A percentile compares a stretch with the other conserved stretches of the same genome.
Evolutionary conservation across 441 rosid genomes (phyloP).

Genomic region (Gossypium gossypioides): DNA sequence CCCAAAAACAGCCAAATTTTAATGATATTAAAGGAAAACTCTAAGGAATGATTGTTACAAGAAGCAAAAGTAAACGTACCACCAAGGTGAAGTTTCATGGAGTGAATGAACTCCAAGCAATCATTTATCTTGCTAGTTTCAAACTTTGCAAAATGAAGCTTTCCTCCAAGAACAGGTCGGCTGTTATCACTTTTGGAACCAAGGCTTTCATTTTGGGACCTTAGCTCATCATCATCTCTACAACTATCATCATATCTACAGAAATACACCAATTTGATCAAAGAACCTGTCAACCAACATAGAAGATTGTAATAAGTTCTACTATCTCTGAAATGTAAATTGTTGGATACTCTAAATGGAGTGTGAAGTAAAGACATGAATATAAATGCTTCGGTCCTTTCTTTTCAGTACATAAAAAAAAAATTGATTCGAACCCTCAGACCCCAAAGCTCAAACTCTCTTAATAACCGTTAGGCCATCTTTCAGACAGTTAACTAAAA

Average conservation of each 20-base stretch:
- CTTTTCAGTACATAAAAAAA: background rate
- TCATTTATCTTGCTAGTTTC: conserved; percentile 76
- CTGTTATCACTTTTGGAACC: conserved; percentile 18
- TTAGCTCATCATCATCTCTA: conserved; percentile 20
- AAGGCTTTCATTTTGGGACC: conserved; percentile 23
- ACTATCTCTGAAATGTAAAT: background rate
- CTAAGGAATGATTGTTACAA: background rate
- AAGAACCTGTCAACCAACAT: conserved; percentile 43
- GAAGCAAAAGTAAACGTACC: conserved; percentile 26
- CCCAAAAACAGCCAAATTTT: background rate
- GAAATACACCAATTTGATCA: conserved; percentile 72
- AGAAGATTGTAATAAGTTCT: background rate
- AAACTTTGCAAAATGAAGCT: conserved; percentile 66
- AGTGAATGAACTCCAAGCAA: conserved; percentile 60
- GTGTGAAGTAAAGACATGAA: background rate
- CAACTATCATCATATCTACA: conserved; percentile 26
- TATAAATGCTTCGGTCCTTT: background rate
- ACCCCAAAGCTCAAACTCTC: background rate
- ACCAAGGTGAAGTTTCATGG: conserved; percentile 42
- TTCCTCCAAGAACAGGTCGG: conserved; percentile 35
- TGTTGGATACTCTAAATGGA: background rate
- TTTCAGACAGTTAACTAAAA: background rate
- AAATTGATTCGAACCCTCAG: background rate
- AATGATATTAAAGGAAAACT: background rate
- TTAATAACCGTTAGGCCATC: background rate